These are phyloP conservation scores for Gaillardinia entomophila DNA, from an alignment of 805 yeast genomes.

Conservation along the genomic window DNA sequence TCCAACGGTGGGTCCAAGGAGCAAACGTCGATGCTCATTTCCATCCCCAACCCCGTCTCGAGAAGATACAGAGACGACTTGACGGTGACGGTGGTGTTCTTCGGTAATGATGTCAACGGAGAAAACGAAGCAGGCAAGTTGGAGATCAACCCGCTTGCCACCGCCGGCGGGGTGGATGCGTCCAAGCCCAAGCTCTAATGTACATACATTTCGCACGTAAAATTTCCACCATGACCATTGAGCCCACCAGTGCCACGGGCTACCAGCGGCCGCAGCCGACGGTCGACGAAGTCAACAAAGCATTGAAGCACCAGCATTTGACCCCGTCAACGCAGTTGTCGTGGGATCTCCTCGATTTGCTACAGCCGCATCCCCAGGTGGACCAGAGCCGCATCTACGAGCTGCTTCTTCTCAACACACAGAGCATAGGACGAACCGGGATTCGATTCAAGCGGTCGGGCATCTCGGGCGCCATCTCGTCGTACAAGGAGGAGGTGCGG, in stretches of 20 bases:
- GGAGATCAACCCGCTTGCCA: slow-evolving; percentile 52
- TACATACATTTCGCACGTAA: not conserved
- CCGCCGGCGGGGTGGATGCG: slow-evolving; percentile 48
- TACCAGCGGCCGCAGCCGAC: not conserved
- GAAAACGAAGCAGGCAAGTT: slow-evolving; percentile 42
- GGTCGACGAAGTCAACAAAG: slow-evolving; percentile 5
- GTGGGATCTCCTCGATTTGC: slow-evolving; percentile 65
- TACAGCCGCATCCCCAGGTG: slow-evolving; percentile 52
- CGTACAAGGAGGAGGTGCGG: slow-evolving; percentile 51
- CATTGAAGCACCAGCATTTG: slow-evolving; percentile 37
- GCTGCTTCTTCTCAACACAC: slow-evolving; percentile 53
- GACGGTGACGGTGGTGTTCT: slow-evolving; percentile 93
- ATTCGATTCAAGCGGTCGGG: slow-evolving; percentile 71
- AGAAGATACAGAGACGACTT: slow-evolving; percentile 93
- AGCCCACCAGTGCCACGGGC: not conserved
- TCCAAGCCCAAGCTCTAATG: slow-evolving; percentile 43
- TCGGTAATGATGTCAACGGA: slow-evolving; percentile 54
- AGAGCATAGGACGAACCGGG: slow-evolving; percentile 54
- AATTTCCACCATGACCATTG: not conserved
- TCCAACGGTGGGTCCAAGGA: slow-evolving; percentile 83
- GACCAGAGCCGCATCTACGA: slow-evolving; percentile 33
- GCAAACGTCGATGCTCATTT: slow-evolving; percentile 79
- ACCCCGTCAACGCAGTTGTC: slow-evolving; percentile 59
- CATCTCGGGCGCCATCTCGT: slow-evolving; percentile 60
- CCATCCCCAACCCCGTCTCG: slow-evolving; percentile 87